Evolutionary conservation across 2,329 filamentous ascomycete genomes (phyloP).

Genomic region (Pseudonectria buxi): DNA sequence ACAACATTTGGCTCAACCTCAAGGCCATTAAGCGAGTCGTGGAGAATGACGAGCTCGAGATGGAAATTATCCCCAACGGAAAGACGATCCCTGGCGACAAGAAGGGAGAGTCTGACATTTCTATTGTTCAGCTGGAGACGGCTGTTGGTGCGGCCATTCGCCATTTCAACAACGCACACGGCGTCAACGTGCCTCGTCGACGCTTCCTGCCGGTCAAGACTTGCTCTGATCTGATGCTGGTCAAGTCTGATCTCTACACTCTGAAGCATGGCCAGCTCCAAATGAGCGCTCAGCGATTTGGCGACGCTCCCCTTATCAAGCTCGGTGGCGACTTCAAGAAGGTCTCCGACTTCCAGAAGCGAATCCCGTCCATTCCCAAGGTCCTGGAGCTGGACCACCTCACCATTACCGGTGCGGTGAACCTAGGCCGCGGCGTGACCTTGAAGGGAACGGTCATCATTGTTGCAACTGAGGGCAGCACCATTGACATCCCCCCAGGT

Average conservation of each 20-base stretch:
- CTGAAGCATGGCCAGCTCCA: constrained; percentile 97
- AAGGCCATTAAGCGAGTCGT: constrained; percentile 97
- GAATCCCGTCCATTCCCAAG: constrained; percentile 80
- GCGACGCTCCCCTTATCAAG: constrained; percentile 96
- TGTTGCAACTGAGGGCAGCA: constrained; percentile 93
- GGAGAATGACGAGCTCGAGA: constrained; percentile 95
- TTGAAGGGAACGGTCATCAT: constrained; percentile 99
- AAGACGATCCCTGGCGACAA: constrained; percentile 98
- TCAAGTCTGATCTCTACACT: constrained; percentile 99
- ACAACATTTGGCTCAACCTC: constrained; percentile 99
- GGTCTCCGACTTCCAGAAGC: constrained; percentile 92
- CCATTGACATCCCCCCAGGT: constrained; percentile 94
- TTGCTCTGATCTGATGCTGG: constrained; percentile 97
- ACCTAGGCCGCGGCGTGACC: constrained; percentile 89
- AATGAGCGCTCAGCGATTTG: constrained; percentile 94
- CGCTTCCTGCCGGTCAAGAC: constrained; percentile 99
- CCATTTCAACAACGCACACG: constrained; percentile 97
- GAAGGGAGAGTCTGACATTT: constrained; percentile 98
- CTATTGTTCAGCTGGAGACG: constrained; percentile 96
- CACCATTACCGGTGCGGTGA: constrained; percentile 95
- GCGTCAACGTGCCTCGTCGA: constrained; percentile 95
- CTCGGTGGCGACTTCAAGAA: constrained; percentile 99
- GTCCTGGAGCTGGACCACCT: constrained; percentile 90
- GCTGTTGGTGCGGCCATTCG: constrained; percentile 97
- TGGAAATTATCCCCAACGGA: constrained; percentile 99